Base-by-base conservation (phyloP, 768 basidiomycete species). In the Agrocybe pediades region DNA sequence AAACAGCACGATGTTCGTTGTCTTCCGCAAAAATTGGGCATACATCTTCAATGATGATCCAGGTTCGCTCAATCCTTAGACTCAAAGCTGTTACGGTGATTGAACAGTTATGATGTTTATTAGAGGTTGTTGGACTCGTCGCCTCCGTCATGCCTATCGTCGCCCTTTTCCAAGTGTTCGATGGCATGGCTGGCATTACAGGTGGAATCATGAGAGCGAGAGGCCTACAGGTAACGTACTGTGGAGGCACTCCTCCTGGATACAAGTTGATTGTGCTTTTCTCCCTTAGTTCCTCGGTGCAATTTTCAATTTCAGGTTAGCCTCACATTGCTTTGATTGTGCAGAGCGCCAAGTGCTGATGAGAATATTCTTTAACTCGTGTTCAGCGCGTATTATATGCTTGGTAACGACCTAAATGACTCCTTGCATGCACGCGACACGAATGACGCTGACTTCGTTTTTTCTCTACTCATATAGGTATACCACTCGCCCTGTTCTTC, bases 141-240 rank as follows among this genome's bases (percentile, higher is more conserved):
- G 85, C 90, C 0, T 69, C 75, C 2, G 86, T 94, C 50, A 65
- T 94, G n/a, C 90, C 91, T 0, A 73, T 90, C 9, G 84, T 95
- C 5, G 84, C 87, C 7, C 72, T 89, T 21, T 90, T 86, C 76
- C 90, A 97, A 68, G 83, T 95, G 2, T 88, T 95, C 54, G 96
- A 99, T 62, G 91, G 87, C 0, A 75, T 84, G 9, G 65, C 79
- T 2, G 85, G 80, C 0, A 81, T 94, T 6, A 79, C 84, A 0
- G 81, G 78, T 8, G 94, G 94, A 2, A 83, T 97, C 56, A 76
- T 98, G 50, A 81, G 96, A 40, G 88, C 94, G 0, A 74, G 84
- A 30, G 95, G 95, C n/a, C 89, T 87, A 68, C 90, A 90, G 71
- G 57, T 59, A 13, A n/a, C 4, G 33, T 13, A 36, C 5, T 15